A percentile compares a stretch with the other conserved stretches of the same genome.
Evolutionary conservation across 495 filamentous ascomycete genomes (phyloP).

Genomic region (Neurospora terricola): DNA sequence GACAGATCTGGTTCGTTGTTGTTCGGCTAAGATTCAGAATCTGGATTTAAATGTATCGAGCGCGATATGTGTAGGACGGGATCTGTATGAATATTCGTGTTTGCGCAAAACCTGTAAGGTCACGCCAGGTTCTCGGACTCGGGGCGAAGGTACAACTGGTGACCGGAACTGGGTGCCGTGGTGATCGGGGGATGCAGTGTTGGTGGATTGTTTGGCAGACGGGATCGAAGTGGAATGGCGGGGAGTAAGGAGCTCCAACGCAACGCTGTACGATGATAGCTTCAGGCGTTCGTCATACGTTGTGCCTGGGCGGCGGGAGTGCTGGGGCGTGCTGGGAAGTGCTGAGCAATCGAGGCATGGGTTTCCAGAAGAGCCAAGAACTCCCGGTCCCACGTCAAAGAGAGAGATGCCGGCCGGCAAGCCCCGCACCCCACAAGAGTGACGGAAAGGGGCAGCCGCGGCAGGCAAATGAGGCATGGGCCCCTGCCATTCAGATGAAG

Average conservation of each 20-base stretch:
- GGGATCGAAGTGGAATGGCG: background rate
- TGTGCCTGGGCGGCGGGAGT: slow-evolving; percentile 12
- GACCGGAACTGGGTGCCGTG: background rate
- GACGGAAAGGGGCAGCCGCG: background rate
- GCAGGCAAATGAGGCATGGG: background rate
- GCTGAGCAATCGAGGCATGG: background rate
- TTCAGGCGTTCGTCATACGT: slow-evolving; percentile 17
- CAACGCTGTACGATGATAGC: background rate
- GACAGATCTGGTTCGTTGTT: background rate
- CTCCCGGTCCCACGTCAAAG: background rate
- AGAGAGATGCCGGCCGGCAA: background rate
- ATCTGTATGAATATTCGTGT: background rate
- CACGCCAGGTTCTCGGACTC: background rate
- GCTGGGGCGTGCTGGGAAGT: background rate
- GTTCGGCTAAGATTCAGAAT: background rate
- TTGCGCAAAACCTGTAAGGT: background rate
- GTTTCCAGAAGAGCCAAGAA: slow-evolving; percentile 1
- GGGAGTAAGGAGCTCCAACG: background rate
- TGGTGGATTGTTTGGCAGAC: background rate
- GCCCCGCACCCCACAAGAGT: background rate
- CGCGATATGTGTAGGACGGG: background rate
- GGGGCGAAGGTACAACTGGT: background rate
- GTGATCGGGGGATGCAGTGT: background rate
- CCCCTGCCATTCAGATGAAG: background rate
- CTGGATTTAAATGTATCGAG: background rate